Conservation (phyloP, 345 rosid genomes). For the Tarenaya hassleriana region DNA sequence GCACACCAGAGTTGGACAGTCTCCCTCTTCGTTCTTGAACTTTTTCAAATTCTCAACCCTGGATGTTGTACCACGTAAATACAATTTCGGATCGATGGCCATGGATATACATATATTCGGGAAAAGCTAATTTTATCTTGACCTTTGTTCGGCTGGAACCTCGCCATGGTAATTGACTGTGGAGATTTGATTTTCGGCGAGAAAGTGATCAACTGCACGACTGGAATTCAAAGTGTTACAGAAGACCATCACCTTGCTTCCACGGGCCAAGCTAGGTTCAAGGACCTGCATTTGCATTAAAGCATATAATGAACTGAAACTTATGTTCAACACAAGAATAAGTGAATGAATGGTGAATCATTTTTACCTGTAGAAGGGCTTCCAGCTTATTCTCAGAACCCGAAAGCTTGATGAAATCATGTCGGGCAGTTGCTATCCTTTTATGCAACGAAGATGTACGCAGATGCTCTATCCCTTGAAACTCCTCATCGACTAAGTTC, state of each 20-base stretch:
- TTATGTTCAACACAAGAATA: background rate
- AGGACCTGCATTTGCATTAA: conserved; percentile 60
- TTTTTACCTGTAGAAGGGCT: conserved; percentile 80
- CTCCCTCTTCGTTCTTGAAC: conserved; percentile 84
- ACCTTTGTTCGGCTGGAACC: conserved; percentile 95
- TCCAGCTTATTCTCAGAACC: conserved; percentile 94
- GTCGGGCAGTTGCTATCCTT: conserved; percentile 86
- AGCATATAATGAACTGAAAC: conserved; percentile 15
- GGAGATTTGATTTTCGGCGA: conserved; percentile 63
- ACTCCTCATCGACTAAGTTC: conserved; percentile 81
- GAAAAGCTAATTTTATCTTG: conserved; percentile 17
- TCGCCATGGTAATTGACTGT: conserved; percentile 95
- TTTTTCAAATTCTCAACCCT: conserved; percentile 84
- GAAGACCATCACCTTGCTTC: conserved; percentile 90
- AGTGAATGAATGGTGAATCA: background rate
- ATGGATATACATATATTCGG: conserved; percentile 7
- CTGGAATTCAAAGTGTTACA: conserved; percentile 90
- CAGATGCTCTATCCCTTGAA: conserved; percentile 80
- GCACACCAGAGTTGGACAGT: conserved; percentile 89
- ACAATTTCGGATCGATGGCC: background rate
- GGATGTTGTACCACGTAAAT: conserved; percentile 16
- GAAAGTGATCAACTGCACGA: conserved; percentile 90
- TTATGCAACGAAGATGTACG: conserved; percentile 87
- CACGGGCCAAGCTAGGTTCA: conserved; percentile 90
- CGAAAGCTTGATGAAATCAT: conserved; percentile 81